Percentiles rank a stretch among this genome's conserved stretches.
Evolutionary conservation across 2,329 filamentous ascomycete species (phyloP).

Genomic region (Colletotrichum neosansevieriae): DNA sequence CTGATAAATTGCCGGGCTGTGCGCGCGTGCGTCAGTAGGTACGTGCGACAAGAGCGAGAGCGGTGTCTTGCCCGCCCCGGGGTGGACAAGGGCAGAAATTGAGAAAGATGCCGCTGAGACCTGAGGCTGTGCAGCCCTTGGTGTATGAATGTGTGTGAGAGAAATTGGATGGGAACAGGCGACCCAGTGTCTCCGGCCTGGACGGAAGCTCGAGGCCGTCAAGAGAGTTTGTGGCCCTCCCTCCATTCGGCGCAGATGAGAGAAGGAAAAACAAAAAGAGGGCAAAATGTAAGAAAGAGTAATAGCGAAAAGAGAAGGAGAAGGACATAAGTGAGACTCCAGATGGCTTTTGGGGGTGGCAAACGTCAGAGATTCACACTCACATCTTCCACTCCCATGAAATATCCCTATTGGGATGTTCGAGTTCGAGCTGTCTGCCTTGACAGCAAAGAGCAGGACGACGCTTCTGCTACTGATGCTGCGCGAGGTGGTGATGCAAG

Average conservation of each 20-base stretch:
- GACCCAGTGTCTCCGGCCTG: conserved; percentile 29
- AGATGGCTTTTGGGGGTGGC: neutral
- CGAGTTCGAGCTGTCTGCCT: neutral
- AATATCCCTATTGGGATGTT: neutral
- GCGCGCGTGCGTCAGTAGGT: conserved; percentile 39
- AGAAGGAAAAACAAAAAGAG: conserved; percentile 8
- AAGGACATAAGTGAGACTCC: conserved; percentile 4
- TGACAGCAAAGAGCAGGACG: neutral
- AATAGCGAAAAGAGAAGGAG: conserved; percentile 31
- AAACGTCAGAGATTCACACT: neutral
- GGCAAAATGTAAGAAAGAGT: neutral
- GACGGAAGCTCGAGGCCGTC: conserved; percentile 28
- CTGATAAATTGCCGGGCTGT: conserved; percentile 34
- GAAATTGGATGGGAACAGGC: conserved; percentile 35
- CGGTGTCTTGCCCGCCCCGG: conserved; percentile 38
- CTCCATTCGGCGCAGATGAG: conserved; percentile 2
- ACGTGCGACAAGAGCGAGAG: conserved; percentile 38
- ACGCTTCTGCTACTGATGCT: neutral
- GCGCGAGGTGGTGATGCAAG: neutral
- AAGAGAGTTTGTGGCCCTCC: conserved; percentile 20
- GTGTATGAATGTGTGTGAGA: conserved; percentile 39
- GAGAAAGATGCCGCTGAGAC: conserved; percentile 38
- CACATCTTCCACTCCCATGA: neutral
- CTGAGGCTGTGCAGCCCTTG: conserved; percentile 39
- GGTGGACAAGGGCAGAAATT: conserved; percentile 38